These are phyloP conservation scores for Podaxis mareebaensis DNA, from an alignment of 768 basidiomycete species.

Conservation along the genomic window DNA sequence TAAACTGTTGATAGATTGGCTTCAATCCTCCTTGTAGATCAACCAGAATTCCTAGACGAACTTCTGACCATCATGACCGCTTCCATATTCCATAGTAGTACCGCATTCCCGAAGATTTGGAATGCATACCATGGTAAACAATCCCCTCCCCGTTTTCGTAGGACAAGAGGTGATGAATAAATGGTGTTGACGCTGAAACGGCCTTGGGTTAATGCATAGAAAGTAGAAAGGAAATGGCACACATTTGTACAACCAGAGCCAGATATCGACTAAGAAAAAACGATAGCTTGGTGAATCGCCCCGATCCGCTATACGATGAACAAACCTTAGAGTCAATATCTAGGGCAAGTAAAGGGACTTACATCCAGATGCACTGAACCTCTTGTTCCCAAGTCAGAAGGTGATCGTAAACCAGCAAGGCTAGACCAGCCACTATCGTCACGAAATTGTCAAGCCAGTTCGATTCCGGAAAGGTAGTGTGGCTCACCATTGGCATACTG, in stretches of 20 bases:
- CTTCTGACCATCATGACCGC: slow-evolving; percentile 7
- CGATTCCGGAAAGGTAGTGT: not conserved
- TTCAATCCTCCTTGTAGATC: not conserved
- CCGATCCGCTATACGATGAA: no score
- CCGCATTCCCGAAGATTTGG: not conserved
- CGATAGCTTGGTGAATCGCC: no score
- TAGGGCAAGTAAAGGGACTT: not conserved
- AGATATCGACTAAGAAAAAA: no score
- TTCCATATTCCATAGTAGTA: slow-evolving; percentile 2
- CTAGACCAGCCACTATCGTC: not conserved
- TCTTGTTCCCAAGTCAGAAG: slow-evolving; percentile 1
- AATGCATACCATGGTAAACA: not conserved
- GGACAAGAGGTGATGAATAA: not conserved
- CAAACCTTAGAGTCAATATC: no score
- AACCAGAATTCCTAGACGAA: not conserved
- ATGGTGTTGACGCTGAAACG: not conserved
- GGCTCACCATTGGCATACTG: not conserved
- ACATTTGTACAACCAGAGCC: no score
- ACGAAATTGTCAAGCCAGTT: not conserved
- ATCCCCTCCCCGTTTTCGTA: not conserved
- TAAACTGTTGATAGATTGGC: not conserved
- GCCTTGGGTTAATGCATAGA: not conserved
- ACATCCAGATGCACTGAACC: slow-evolving; percentile 1
- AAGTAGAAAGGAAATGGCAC: not conserved
- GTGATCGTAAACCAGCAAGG: not conserved